Conservation (phyloP, 306 rosid species). For the Argentina anserina region DNA sequence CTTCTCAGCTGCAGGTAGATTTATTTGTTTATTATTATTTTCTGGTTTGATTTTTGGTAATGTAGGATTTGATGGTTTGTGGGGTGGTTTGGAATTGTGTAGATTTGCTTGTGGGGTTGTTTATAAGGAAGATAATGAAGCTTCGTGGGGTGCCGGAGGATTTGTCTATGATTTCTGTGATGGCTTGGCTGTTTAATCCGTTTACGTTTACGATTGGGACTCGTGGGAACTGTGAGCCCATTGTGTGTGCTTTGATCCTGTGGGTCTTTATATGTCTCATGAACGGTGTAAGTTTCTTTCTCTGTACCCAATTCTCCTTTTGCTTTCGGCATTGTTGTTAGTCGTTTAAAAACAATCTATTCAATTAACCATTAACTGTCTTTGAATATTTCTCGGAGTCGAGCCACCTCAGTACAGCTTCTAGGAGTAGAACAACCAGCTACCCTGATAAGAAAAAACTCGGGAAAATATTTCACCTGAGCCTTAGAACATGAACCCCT, state of each 20-base stretch:
- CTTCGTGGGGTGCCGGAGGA: constrained; percentile 77
- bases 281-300: constrained; percentile 68
- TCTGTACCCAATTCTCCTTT: constrained; percentile 6
- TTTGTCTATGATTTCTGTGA: constrained; percentile 50
- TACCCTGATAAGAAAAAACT: too few relatives aligned
- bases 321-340: not conserved
- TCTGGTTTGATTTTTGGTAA: not conserved
- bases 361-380: not conserved
- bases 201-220: constrained; percentile 93
- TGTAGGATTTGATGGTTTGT: not conserved
- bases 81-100: constrained; percentile 14
- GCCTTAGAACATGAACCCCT: too few relatives aligned
- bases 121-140: constrained; percentile 66
- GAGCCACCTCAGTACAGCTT: too few relatives aligned
- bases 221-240: constrained; percentile 89
- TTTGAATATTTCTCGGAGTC: not conserved
- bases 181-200: constrained; percentile 83
- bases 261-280: constrained; percentile 80
- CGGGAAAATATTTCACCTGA: too few relatives aligned
- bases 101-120: constrained; percentile 88
- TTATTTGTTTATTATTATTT: not conserved
- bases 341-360: too few relatives aligned
- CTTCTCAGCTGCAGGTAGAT: constrained; percentile 80
- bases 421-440: too few relatives aligned
- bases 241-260: constrained; percentile 82